Base-by-base conservation (phyloP, 1,139 yeast species). In the Blastobotrys proliferans region DNA sequence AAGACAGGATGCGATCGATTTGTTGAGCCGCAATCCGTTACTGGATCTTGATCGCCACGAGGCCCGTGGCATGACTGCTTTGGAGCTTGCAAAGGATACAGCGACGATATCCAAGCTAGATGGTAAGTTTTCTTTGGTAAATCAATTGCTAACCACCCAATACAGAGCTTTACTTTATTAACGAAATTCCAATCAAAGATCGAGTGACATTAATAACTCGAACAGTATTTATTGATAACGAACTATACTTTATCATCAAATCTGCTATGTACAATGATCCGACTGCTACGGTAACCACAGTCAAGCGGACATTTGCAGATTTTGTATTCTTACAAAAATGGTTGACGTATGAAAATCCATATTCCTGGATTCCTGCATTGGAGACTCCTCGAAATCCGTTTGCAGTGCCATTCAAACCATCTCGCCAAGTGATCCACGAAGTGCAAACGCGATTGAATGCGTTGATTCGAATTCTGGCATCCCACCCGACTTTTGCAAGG, bases 1-100 rank as follows among this genome's bases (percentile, higher is more conserved):
- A 49, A 69, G 94, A 36, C 43, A 73, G 1, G 81, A 77, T 1
- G 83, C 84, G 47, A 67, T 87, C 17, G 57, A 63, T 28, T 67
- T 64, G 2, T 58, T 66, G 11, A 45, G 57, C 20, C 43, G 45
- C 14, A 54, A 59, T 19, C 50, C 50, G 0, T 51, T 58, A 17
- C 48, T 61, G 9, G 68, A 66, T 44, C 43, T 62, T 4, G 55
- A 51, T 4, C 47, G 58, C 10, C 45, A 49, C 10, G 64, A 60
- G 28, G 47, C 45, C 16, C 50, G 57, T 24, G 62, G 67, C 36
- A 57, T 75, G 44, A 66, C 68, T 10, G 73, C 79, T 8, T 56
- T 76, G 38, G 85, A 80, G 53, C 77, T 77, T 54, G 74, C 68
- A 16, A 60, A 59, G 10, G 76, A 76, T 49, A 59, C 63, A 27